phyloP scores from a whole-genome alignment of 2,329 filamentous ascomycete species.

The Talaromyces sp. region DNA sequence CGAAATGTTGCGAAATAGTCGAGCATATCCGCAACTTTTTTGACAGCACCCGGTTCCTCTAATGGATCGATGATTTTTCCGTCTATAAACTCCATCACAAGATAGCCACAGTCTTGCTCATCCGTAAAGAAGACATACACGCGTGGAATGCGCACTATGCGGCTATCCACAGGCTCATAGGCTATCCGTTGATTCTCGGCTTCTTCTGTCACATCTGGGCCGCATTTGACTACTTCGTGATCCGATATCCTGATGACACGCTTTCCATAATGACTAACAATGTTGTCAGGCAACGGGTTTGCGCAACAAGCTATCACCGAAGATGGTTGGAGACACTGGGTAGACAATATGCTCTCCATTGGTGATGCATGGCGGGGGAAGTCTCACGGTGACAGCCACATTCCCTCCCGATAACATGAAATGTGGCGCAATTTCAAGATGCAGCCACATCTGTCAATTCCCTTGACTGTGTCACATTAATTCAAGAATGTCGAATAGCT shows the following conservation, averaged over 20 bases:
- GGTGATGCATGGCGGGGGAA: not conserved
- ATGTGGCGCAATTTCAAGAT: not conserved
- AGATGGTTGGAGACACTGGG: too few relatives aligned
- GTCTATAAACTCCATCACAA: slow-evolving; percentile 5
- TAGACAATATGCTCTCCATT: too few relatives aligned
- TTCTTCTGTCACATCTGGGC: not conserved
- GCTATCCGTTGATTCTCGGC: not conserved
- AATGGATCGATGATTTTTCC: not conserved
- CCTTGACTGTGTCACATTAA: not conserved
- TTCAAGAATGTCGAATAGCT: not conserved
- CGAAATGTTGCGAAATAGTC: not conserved
- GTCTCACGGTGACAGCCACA: not conserved
- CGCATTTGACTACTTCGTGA: not conserved
- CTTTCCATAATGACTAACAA: not conserved
- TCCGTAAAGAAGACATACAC: not conserved
- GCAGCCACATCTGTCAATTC: not conserved
- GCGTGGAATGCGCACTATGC: not conserved
- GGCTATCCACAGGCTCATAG: not conserved
- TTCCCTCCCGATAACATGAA: too few relatives aligned
- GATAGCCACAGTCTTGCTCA: not conserved
- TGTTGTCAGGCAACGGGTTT: not conserved
- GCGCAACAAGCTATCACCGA: not conserved
- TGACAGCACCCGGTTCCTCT: not conserved
- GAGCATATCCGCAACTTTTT: not conserved
- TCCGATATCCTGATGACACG: not conserved